Evolutionary conservation across 257 asterid species (phyloP).

Genomic region (Mentha longifolia): DNA sequence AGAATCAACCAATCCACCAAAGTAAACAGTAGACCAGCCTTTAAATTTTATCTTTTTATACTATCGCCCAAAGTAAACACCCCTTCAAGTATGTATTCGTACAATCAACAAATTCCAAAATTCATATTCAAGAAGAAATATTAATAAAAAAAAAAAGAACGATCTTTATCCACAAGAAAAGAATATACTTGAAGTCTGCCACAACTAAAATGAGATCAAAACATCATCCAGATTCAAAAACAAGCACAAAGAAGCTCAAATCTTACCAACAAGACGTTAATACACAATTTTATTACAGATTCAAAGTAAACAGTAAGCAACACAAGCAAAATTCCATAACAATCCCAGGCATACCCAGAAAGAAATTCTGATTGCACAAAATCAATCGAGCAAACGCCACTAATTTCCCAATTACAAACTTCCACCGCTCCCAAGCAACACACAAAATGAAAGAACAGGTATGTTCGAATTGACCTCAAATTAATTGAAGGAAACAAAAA

Average conservation of each 20-base stretch:
- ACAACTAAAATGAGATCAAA: constrained; percentile 15
- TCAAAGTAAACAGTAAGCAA: not conserved
- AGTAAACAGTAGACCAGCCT: too few relatives aligned
- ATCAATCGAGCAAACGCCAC: constrained; percentile 21
- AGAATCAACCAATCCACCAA: too few relatives aligned
- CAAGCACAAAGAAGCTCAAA: constrained; percentile 13
- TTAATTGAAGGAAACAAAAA: constrained; percentile 21
- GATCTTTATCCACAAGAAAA: not conserved
- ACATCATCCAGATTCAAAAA: not conserved
- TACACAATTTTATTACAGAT: constrained; percentile 8
- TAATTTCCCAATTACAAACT: constrained; percentile 20
- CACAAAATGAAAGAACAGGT: not conserved
- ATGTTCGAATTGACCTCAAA: constrained; percentile 17
- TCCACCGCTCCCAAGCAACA: not conserved
- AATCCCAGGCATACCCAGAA: constrained; percentile 5
- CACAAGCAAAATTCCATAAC: not conserved
- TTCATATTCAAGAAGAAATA: constrained; percentile 6
- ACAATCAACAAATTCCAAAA: constrained; percentile 4
- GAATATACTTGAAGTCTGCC: constrained; percentile 13
- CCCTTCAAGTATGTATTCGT: not conserved
- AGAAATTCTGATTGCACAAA: constrained; percentile 10
- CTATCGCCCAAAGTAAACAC: too few relatives aligned
- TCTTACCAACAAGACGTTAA: not conserved
- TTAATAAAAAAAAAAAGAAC: constrained; percentile 10
- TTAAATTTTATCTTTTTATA: too few relatives aligned